Evolutionary conservation across 169 alveolate species (phyloP), one percentile per base, ranked within the genome.

Genomic region (Ichthyophthirius multifiliis): DNA sequence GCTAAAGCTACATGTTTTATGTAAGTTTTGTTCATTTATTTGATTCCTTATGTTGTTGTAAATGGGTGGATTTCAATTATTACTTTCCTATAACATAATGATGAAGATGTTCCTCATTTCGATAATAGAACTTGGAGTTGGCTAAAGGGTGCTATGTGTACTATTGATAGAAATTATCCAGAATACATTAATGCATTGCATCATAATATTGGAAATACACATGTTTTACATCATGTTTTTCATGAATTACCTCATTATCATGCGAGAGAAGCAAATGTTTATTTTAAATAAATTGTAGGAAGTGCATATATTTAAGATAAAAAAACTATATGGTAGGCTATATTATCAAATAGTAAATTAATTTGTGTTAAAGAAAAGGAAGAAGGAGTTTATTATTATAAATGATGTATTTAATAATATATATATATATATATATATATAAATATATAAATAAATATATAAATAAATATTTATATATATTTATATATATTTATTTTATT

Each of bases 61-160:
- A 84, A 83, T 39, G 73, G 64, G 77, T 88, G 93, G 93, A 82
- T 88, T 45, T 83, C 87, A 34, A 76, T 81, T 27, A 84, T 84
- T 77, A 88, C 93, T 3, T 88, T 85, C 86, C 74, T 88, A 30
- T 82, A 88, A 84, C 93, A 88, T 82, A 89, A 91, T 20, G 90
- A 89, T 34, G 83, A 35, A 10, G 84, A 62, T 31, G 86, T 86
- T 31, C 92, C 92, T 43, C 92, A 86, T 45, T 86, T 64, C 55
- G 92, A 85, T 47, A 71, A 31, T 16, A 84, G 78, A 15, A 30
- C 86, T n/a, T 89, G 89, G 89, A 89, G 86, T n/a, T 89, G 89
- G 90, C 73, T 84, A 37, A 82, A 83, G 71, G 94, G 94, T 30
- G 91, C 94, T 6, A 64, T 89, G 41, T 73, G 85, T 46, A 84